Evolutionary conservation across 2,329 filamentous ascomycete species (phyloP), one percentile per base, ranked within the genome.

Genomic region (Dothidotthia symphoricarpi): DNA sequence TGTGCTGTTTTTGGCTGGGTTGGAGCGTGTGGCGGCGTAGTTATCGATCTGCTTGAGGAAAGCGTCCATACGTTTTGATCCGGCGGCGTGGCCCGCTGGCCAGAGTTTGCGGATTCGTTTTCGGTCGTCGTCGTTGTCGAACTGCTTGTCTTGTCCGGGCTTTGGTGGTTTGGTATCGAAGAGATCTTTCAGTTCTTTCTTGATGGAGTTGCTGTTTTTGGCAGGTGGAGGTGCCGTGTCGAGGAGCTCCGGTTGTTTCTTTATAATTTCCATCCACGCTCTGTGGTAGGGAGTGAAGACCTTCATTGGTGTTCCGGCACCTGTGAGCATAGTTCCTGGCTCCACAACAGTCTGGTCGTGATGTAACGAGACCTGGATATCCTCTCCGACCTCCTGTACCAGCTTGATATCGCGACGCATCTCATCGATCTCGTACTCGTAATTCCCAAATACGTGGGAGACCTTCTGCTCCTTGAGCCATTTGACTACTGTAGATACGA

Each of bases 211-310:
- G 11, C 48, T 61, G 35, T 74, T 72, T n/a, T 59, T 62, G 16
- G 66, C 59, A 2, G 73, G 72, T 17, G 63, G 43, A 2, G 67
- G 66, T 2, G 66, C 59, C 3, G 65, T 66, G 34, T 75, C 69
- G 10, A 75, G 59, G 3, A 75, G 60, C 22, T 60, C 55, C 0
- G 71, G 69, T 24, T 73, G 56, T 1, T 59, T 45, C 37, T 70
- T 72, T 19, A 74, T 57, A 15, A 69, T 61, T 5, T 52, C 56
- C 1, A 76, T 61, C 74, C 74, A 77, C 0, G 60, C 56, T 35
- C 66, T 68, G 44, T 75, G 72, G 41, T 75, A 77, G 0, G 73
- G 74, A 0, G 71, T 74, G 56, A 76, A 77, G 9, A 76, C 72
- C 39, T 76, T 75, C 62, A 72, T 71, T 0, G 74, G 73, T 22